Evolutionary conservation across 23 red algal genomes (phyloP), one percentile per base, ranked within the genome.

Genomic region (Gracilaria gracilis): DNA sequence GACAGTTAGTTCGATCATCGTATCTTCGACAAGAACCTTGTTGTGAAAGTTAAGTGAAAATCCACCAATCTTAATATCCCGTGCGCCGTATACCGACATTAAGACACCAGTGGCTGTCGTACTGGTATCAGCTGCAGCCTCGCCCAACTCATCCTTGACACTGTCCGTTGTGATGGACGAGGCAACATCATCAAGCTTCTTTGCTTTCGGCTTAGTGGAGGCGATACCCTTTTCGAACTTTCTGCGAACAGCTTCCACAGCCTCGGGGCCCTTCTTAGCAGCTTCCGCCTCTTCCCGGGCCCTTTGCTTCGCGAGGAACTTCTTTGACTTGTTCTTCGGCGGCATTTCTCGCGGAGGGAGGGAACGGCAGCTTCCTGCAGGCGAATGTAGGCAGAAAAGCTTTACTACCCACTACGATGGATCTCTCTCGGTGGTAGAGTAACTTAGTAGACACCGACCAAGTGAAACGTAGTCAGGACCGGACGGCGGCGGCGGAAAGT

Each of bases 271-370:
- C 39, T 64, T 67, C 51, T 96, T 96, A 13, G 39, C 81, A 1
- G 79, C 61, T 73, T 90, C 81, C 16, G 66, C 86, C 9, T 93
- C 77, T 66, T 93, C 90, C 49, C 61, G 72, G 57, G 71, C 61
- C 24, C 88, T 80, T 46, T 93, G 88, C 58, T 80, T 84, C 5
- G 61, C 95, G 6, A 86, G 81, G 53, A 93, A 97, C 67, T 97
- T 97, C 62, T 93, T 92, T 23, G 88, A 93, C 82, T 97, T 97
- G 95, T 93, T 97, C 87, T 92, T 93, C 25, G 95, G 89, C 9
- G 95, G 80, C 95, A 97, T 97, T 24, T 36, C 36, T 69, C 9
- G 39, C 6, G 46, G 72, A 77, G 31, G 28, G 8, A 1, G 31
- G 64, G 32, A 32, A 55, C 51, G 51, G 11, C 7, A 55, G 16